Percentiles rank a stretch among this genome's conserved stretches.
Conservation (phyloP, 495 filamentous ascomycete genomes). For the Aspergillus steynii region DNA sequence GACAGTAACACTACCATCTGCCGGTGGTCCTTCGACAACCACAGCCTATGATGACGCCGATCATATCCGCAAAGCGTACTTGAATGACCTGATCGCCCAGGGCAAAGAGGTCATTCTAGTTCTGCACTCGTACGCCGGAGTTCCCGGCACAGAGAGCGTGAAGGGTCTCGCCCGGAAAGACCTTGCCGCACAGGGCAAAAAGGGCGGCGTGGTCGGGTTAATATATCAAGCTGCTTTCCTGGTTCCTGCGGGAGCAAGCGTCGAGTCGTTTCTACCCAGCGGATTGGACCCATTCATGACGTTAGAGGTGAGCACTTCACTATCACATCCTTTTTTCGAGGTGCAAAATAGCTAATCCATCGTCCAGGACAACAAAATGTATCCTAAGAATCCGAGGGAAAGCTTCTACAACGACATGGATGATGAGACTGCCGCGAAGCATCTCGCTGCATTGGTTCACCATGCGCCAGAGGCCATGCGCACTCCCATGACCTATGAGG, state of each 20-base stretch:
- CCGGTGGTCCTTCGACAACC: neutral
- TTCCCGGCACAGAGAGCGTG: neutral
- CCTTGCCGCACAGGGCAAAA: neutral
- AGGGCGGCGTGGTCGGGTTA: neutral
- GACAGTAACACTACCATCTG: neutral
- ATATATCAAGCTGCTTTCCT: neutral
- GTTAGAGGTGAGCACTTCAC: neutral
- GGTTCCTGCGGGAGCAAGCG: neutral
- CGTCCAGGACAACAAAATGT: neutral
- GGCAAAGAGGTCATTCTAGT: neutral
- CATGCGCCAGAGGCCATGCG: neutral
- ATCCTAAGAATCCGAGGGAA: neutral
- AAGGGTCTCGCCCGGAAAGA: neutral
- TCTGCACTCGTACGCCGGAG: neutral
- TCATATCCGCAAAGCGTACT: neutral
- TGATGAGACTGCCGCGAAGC: neutral
- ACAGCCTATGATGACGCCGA: neutral
- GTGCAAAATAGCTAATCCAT: neutral
- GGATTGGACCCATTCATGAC: neutral
- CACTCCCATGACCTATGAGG: neutral
- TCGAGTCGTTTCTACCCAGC: neutral
- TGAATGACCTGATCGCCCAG: neutral
- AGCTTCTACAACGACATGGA: neutral
- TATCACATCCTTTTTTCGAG: neutral
- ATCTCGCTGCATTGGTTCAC: neutral